Conservation (phyloP, 2,329 filamentous ascomycete genomes). For the Parastagonospora avenae region DNA sequence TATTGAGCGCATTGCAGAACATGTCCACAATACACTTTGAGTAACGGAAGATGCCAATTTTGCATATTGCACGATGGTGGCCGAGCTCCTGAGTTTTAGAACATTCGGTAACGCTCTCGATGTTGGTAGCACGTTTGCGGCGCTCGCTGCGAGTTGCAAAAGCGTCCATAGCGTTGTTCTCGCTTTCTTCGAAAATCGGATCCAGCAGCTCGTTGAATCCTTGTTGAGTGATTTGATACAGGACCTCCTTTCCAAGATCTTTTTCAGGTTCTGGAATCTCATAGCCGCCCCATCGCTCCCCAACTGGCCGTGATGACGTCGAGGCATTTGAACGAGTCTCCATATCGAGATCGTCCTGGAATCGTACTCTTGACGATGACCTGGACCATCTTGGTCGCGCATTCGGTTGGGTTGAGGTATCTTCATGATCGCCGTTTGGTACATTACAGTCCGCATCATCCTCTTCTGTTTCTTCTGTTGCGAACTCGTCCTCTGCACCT, state of each 20-base stretch:
- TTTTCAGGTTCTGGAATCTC: conserved; percentile 80
- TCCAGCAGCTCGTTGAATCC: conserved; percentile 93
- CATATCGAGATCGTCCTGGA: conserved; percentile 73
- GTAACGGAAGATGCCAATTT: conserved; percentile 34
- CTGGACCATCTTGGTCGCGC: conserved; percentile 58
- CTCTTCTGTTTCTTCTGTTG: conserved; percentile 8
- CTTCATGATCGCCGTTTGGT: not conserved
- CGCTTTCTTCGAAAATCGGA: conserved; percentile 78
- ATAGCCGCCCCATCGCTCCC: conserved; percentile 76
- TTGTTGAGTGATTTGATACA: conserved; percentile 91
- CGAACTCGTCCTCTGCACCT: conserved; percentile 15
- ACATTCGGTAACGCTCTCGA: conserved; percentile 25
- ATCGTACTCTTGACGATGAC: conserved; percentile 79
- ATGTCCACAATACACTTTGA: conserved; percentile 28
- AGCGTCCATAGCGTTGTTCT: conserved; percentile 74
- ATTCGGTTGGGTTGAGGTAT: conserved; percentile 2
- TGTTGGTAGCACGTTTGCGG: conserved; percentile 20
- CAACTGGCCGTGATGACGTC: conserved; percentile 69
- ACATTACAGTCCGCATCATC: conserved; percentile 15
- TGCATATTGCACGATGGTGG: conserved; percentile 14
- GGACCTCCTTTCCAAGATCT: conserved; percentile 83
- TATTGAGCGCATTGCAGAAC: conserved; percentile 21
- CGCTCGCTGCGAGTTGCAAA: conserved; percentile 48
- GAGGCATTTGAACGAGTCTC: conserved; percentile 74
- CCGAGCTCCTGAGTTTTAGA: conserved; percentile 16